Evolutionary conservation across 75 land plant species (phyloP).

Genomic region (Cunninghamia lanceolata): DNA sequence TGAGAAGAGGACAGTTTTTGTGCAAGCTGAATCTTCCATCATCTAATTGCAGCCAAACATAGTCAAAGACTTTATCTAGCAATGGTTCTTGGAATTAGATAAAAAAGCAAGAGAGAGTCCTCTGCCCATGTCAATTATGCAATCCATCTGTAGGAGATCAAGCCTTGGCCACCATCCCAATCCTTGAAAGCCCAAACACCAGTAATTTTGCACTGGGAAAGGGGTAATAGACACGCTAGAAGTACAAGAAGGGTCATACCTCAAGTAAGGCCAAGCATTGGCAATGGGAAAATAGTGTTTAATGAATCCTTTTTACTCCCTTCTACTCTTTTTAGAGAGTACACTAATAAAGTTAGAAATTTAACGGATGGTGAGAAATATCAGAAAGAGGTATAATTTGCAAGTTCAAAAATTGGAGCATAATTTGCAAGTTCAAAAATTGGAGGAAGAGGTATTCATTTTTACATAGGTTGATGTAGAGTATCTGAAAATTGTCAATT

Average conservation of each 20-base stretch:
- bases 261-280: slow-evolving; percentile 28
- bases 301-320: slow-evolving; percentile 62
- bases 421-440: not conserved
- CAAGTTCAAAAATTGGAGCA: slow-evolving; percentile 13
- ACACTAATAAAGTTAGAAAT: slow-evolving; percentile 18
- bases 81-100: slow-evolving; percentile 64
- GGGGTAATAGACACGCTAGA: slow-evolving; percentile 60
- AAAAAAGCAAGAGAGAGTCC: slow-evolving; percentile 41
- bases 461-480: not conserved
- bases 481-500: not conserved
- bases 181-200: slow-evolving; percentile 44
- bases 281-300: slow-evolving; percentile 65
- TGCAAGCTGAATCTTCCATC: not conserved
- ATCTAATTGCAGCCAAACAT: not conserved
- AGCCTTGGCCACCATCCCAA: slow-evolving; percentile 80
- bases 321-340: slow-evolving; percentile 38
- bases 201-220: slow-evolving; percentile 69
- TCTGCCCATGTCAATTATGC: slow-evolving; percentile 47
- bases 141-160: no score
- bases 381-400: slow-evolving; percentile 58
- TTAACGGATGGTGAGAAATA: slow-evolving; percentile 25
- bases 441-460: slow-evolving; percentile 3
- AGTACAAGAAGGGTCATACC: slow-evolving; percentile 49
- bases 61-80: no score
- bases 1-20: not conserved